phyloP scores from a whole-genome alignment of 2,329 filamentous ascomycete species.

The Mycosphaerella arachidis region DNA sequence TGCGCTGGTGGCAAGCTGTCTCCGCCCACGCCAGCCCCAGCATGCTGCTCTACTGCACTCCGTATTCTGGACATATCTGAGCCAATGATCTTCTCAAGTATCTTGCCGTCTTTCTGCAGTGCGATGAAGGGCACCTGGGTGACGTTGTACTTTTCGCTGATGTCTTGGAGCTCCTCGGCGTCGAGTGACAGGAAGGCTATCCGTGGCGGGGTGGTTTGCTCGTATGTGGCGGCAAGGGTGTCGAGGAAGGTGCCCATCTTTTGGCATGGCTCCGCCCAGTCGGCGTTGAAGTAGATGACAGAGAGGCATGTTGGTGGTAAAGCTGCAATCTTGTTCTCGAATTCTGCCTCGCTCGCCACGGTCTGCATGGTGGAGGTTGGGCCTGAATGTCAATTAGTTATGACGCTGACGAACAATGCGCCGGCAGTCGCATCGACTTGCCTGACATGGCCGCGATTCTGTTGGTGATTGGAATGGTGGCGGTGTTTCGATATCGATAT shows the following conservation, averaged over 20 bases:
- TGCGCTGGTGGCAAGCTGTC: conserved; percentile 40
- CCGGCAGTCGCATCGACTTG: background rate
- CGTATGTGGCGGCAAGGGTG: conserved; percentile 82
- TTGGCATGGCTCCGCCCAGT: conserved; percentile 92
- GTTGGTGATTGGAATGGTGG: conserved; percentile 7
- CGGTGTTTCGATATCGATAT: background rate
- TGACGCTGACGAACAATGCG: background rate
- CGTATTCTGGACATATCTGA: conserved; percentile 84
- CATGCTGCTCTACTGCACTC: conserved; percentile 77
- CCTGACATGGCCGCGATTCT: conserved; percentile 4
- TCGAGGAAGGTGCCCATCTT: conserved; percentile 87
- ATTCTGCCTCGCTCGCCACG: conserved; percentile 68
- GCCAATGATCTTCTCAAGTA: conserved; percentile 81
- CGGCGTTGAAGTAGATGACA: conserved; percentile 89
- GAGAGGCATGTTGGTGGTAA: conserved; percentile 68
- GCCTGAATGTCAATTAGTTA: conserved; percentile 7
- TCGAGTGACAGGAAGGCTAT: conserved; percentile 87
- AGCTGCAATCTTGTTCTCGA: conserved; percentile 62
- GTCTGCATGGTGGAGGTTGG: conserved; percentile 59
- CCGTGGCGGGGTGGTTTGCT: conserved; percentile 57
- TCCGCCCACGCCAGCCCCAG: conserved; percentile 41
- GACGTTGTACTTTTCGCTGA: conserved; percentile 89
- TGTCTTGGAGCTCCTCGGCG: conserved; percentile 87
- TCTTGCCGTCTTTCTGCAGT: conserved; percentile 67
- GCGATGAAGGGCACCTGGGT: conserved; percentile 91